Percentiles rank a stretch among this genome's conserved stretches.
phyloP scores from a whole-genome alignment of 768 basidiomycete genomes.

The Macrocybe gigantea region DNA sequence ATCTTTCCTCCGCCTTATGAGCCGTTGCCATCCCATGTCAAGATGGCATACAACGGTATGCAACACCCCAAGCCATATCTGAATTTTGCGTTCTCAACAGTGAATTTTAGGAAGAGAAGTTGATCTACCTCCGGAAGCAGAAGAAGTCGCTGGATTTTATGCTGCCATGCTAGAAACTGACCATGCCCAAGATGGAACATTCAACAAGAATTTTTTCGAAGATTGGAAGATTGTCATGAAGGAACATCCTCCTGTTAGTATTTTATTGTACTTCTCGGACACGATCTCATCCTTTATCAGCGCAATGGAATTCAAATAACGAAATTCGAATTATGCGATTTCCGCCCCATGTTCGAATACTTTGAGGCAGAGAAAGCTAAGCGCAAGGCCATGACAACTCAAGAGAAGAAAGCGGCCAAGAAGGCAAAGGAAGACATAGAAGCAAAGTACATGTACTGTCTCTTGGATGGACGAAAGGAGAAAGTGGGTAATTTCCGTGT shows the following conservation, averaged over 20 bases:
- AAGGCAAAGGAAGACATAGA: slow-evolving; percentile 80
- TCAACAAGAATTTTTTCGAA: slow-evolving; percentile 94
- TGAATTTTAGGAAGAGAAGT: slow-evolving; percentile 60
- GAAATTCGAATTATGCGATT: slow-evolving; percentile 81
- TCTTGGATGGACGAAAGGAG: slow-evolving; percentile 95
- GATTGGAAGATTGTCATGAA: slow-evolving; percentile 80
- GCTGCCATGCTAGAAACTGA: slow-evolving; percentile 89
- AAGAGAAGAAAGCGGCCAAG: slow-evolving; percentile 91
- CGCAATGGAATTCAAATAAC: slow-evolving; percentile 70
- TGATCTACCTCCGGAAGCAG: slow-evolving; percentile 76
- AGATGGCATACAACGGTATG: slow-evolving; percentile 93
- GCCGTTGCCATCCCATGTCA: slow-evolving; percentile 72
- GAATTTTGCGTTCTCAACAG: slow-evolving; percentile 6
- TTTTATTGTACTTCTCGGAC: slow-evolving; percentile 3
- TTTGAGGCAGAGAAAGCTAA: slow-evolving; percentile 90
- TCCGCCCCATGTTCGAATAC: slow-evolving; percentile 89
- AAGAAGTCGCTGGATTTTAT: slow-evolving; percentile 97
- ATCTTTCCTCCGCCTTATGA: slow-evolving; percentile 95
- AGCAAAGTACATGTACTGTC: slow-evolving; percentile 76
- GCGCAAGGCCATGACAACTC: slow-evolving; percentile 79
- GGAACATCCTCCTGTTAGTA: slow-evolving; percentile 75
- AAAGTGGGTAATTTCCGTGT: slow-evolving; percentile 98
- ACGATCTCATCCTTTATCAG: slow-evolving; percentile 26
- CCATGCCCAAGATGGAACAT: slow-evolving; percentile 81
- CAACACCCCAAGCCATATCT: slow-evolving; percentile 7